Evolutionary conservation across 1,284 basidiomycete genomes (phyloP).

Genomic region (Cryptococcus sp.): DNA sequence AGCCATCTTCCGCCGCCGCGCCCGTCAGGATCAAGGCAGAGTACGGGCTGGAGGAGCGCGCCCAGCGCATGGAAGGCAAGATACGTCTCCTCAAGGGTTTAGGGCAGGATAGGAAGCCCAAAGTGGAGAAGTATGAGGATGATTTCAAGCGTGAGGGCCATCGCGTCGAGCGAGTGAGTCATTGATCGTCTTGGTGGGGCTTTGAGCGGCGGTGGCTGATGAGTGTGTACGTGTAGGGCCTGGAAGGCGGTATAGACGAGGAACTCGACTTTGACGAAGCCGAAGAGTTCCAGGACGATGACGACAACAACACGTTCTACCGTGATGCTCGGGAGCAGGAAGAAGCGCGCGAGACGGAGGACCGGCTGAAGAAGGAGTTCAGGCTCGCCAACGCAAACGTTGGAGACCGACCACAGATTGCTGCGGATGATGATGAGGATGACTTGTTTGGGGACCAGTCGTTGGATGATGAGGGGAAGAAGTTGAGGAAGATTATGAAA

Average conservation of each 20-base stretch:
- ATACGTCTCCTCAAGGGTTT: conserved; percentile 24
- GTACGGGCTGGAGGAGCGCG: conserved; percentile 25
- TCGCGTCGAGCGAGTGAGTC: conserved; percentile 32
- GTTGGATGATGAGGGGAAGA: conserved; percentile 37
- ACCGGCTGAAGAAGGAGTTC: conserved; percentile 41
- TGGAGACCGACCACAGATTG: conserved; percentile 43
- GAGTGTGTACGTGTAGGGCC: conserved; percentile 21
- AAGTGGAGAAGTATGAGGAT: conserved; percentile 37
- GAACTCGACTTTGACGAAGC: conserved; percentile 46
- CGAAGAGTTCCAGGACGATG: conserved; percentile 48
- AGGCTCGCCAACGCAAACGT: conserved; percentile 43
- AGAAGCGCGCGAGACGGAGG: conserved; percentile 40
- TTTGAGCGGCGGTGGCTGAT: not conserved
- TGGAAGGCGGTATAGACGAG: conserved; percentile 44
- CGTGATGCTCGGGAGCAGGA: conserved; percentile 43
- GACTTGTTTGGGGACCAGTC: conserved; percentile 34
- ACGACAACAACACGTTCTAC: conserved; percentile 46
- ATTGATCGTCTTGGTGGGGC: not conserved
- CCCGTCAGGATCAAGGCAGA: conserved; percentile 19
- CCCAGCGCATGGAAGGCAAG: conserved; percentile 28
- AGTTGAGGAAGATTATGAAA: conserved; percentile 35
- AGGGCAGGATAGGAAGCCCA: conserved; percentile 13
- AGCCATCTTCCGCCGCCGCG: not conserved
- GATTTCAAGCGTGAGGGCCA: conserved; percentile 39
- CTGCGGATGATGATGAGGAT: conserved; percentile 32